Percentiles rank a stretch among this genome's conserved stretches.
phyloP scores from a whole-genome alignment of 192 early-diverging fungal genomes.

The Phycomyces nitens region DNA sequence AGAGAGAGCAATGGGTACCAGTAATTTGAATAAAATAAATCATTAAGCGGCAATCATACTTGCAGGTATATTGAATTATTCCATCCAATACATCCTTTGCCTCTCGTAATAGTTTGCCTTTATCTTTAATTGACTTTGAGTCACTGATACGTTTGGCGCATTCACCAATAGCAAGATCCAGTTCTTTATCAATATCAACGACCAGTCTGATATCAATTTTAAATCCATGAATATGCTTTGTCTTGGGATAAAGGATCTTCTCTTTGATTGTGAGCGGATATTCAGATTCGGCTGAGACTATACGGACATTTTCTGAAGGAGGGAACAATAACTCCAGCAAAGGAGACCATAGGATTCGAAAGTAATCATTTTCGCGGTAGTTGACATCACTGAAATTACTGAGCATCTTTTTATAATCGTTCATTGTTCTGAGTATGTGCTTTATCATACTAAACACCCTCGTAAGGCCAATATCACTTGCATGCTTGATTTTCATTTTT shows the following conservation, averaged over 20 bases:
- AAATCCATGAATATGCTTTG: slow-evolving; percentile 17
- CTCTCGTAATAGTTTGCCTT: slow-evolving; percentile 18
- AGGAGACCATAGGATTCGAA: slow-evolving; percentile 16
- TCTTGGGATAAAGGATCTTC: slow-evolving; percentile 12
- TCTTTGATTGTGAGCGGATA: slow-evolving; percentile 10
- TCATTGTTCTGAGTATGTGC: slow-evolving; percentile 17
- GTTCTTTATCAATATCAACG: slow-evolving; percentile 19
- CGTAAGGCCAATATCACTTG: slow-evolving; percentile 12
- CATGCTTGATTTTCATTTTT: slow-evolving; percentile 17
- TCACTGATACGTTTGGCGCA: slow-evolving; percentile 9
- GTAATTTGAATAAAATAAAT: slow-evolving; percentile 22
- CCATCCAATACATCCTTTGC: slow-evolving; percentile 23
- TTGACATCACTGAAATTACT: slow-evolving; percentile 7
- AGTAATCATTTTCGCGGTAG: slow-evolving; percentile 13
- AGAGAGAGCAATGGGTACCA: slow-evolving; percentile 22
- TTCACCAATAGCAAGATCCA: slow-evolving; percentile 13
- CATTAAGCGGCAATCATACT: slow-evolving; percentile 18
- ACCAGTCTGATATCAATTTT: slow-evolving; percentile 18
- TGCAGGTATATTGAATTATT: slow-evolving; percentile 19
- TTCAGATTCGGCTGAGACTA: slow-evolving; percentile 15
- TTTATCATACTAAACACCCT: slow-evolving; percentile 14
- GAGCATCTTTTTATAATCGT: slow-evolving; percentile 13
- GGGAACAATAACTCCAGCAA: slow-evolving; percentile 15
- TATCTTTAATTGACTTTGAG: slow-evolving; percentile 1
- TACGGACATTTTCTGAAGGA: slow-evolving; percentile 17